These are phyloP conservation scores for Talaromyces sp. DNA, from an alignment of 2,329 filamentous ascomycete species.

Conservation along the genomic window DNA sequence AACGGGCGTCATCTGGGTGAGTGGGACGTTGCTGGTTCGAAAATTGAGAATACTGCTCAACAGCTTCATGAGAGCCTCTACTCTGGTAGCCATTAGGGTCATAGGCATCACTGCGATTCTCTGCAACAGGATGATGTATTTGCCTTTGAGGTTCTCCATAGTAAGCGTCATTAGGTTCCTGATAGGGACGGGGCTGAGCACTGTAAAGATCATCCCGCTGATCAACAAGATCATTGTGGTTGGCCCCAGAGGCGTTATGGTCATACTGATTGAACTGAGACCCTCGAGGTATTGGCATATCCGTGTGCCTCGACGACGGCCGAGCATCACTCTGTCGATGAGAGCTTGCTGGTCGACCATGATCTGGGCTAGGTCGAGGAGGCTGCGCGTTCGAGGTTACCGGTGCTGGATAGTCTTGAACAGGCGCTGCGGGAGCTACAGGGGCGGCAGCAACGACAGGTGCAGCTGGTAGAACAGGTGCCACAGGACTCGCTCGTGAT, in stretches of 20 bases:
- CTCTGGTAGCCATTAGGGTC: slow-evolving; percentile 8
- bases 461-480: slow-evolving; percentile 23
- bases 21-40: not conserved
- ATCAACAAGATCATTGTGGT: not conserved
- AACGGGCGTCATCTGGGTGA: slow-evolving; percentile 5
- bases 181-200: slow-evolving; percentile 8
- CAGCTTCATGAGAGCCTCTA: slow-evolving; percentile 2
- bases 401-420: slow-evolving; percentile 27
- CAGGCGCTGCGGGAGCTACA: slow-evolving; percentile 24
- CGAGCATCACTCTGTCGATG: slow-evolving; percentile 12
- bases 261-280: slow-evolving; percentile 10
- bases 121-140: slow-evolving; percentile 1
- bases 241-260: not conserved
- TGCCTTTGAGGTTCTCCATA: slow-evolving; percentile 16
- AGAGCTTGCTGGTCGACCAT: slow-evolving; percentile 21
- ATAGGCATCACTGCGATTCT: not conserved
- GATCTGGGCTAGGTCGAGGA: slow-evolving; percentile 13
- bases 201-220: slow-evolving; percentile 12
- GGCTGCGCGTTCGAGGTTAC: slow-evolving; percentile 18
- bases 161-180: slow-evolving; percentile 8
- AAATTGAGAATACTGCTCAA: slow-evolving; percentile 14
- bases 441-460: slow-evolving; percentile 16
- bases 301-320: slow-evolving; percentile 5
- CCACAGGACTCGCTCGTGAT: slow-evolving; percentile 39
- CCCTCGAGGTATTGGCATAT: slow-evolving; percentile 8